Base-by-base conservation (phyloP, 805 yeast genomes). In the Pichia cephalocereana region DNA sequence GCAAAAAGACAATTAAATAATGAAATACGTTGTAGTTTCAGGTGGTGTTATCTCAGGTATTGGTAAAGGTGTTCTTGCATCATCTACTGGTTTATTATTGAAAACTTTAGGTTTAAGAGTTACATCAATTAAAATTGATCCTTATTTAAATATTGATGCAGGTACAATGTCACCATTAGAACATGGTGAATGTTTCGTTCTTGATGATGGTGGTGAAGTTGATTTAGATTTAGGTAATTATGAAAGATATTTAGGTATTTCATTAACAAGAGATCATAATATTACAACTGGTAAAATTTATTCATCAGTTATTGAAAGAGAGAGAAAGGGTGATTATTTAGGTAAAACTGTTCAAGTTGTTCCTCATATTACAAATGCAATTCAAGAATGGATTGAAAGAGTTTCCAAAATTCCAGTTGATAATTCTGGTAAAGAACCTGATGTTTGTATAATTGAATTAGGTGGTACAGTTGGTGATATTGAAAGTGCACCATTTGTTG, bases 401-500 rank as follows among this genome's bases (percentile, higher is more conserved):
- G 98, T 93, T 44, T 78, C 97, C 41, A 79, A 75, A 56, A 76
- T 91, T 50, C 97, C 99, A 17, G 99, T 93, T 52, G 99, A 93
- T 66, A 75, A 79, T 49, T 77, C 90, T 37, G 95, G 93, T 47
- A 74, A 81, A 65, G 84, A 81, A 61, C 99, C 99, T 34, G 98
- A 93, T 58, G 85, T 93, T 46, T 93, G 99, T 76, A 89, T 93
- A 64, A 82, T 93, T 56, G 99, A 91, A 72, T 77, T 93, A 52
- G 99, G 99, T 67, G 99, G 99, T 67, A 93, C 99, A 31, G 99
- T 93, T 51, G 99, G 99, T 64, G 99, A 93, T 66, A 93, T 93
- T 62, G 99, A 93, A 73, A 81, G 91, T 64, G 99, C 98, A 46
- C 99, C 99, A 28, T 93, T 93, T 57, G 97, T 93, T 48, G 99